Evolutionary conservation across 2,329 filamentous ascomycete genomes (phyloP), one percentile per base, ranked within the genome.

Genomic region (Colletotrichum sp.): DNA sequence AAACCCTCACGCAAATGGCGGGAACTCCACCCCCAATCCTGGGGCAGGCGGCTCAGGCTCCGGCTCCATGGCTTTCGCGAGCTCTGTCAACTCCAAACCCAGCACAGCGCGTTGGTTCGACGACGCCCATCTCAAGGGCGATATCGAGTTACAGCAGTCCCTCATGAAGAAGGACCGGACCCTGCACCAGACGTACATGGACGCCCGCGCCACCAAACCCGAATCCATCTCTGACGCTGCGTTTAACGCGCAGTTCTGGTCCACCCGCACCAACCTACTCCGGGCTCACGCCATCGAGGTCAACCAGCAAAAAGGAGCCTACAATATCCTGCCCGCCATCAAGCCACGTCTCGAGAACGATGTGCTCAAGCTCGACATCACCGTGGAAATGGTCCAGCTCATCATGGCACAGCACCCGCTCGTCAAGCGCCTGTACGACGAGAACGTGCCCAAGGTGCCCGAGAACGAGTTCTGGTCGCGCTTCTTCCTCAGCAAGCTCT

Each of bases 211-310:
- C 68, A 94, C 95, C 10, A 98, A 98, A 81, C 96, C 96, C 1
- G 94, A 96, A 9, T 93, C 94, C 3, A 93, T 99, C 77, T 93
- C 94, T 0, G 92, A 94, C 32, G 91, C 91, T 3, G 93, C 96
- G 60, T 98, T 99, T 84, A 96, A 96, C 79, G 89, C 92, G 2
- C 96, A 98, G 83, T 99, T 99, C 86, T 99, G 97, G 97, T 95
- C 95, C 2, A 95, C 95, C 3, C 91, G 98, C 61, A 91, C 96
- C 63, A 95, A 95, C 83, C 88, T 98, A 36, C 89, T 99, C 34
- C 94, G 97, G 14, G 94, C 96, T 0, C 95, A 98, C 85, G 96
- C 96, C 3, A 97, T 98, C 61, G 96, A 99, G 84, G 93, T 91
- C 71, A 93, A 92, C 75, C 98, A 99, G 86, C 94, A 93, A 79